Percentiles rank a stretch among this genome's conserved stretches.
phyloP scores from a whole-genome alignment of 306 rosid species.

The Lathyrus sativus region DNA sequence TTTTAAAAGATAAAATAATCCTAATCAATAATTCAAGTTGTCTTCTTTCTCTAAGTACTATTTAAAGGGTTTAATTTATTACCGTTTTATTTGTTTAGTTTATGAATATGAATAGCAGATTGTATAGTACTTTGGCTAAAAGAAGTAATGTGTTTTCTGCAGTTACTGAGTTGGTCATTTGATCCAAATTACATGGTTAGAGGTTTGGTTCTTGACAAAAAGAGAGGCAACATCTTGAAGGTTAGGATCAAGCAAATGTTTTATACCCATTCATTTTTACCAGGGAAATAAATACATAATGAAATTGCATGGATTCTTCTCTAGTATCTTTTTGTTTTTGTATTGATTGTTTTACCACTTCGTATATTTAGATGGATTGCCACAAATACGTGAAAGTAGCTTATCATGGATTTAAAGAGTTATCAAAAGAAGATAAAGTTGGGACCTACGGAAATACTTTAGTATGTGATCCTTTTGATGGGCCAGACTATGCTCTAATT shows the following conservation, averaged over 20 bases:
- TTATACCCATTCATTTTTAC: slow-evolving; percentile 5
- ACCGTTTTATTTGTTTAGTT: not conserved
- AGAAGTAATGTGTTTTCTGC: slow-evolving; percentile 37
- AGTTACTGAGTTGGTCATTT: slow-evolving; percentile 87
- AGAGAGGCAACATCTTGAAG: slow-evolving; percentile 96
- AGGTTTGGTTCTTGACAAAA: slow-evolving; percentile 97
- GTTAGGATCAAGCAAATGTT: slow-evolving; percentile 42
- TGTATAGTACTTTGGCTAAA: slow-evolving; percentile 40
- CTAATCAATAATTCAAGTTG: not conserved
- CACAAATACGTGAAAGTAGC: slow-evolving; percentile 99
- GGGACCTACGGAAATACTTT: slow-evolving; percentile 83
- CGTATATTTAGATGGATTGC: slow-evolving; percentile 78
- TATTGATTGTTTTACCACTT: slow-evolving; percentile 23
- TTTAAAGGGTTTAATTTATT: slow-evolving; percentile 9
- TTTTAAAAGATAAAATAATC: not conserved
- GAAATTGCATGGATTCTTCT: slow-evolving; percentile 18
- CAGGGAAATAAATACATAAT: not conserved
- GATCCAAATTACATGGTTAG: slow-evolving; percentile 96
- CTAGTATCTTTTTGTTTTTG: slow-evolving; percentile 25
- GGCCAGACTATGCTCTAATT: slow-evolving; percentile 89
- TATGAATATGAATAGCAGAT: slow-evolving; percentile 15
- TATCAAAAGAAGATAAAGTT: slow-evolving; percentile 93
- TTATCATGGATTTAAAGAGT: slow-evolving; percentile 88
- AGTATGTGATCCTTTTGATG: slow-evolving; percentile 86
- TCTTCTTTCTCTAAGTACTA: not conserved